Base-by-base conservation (phyloP, 495 filamentous ascomycete species). In the Pseudomonodictys pantanalensis region DNA sequence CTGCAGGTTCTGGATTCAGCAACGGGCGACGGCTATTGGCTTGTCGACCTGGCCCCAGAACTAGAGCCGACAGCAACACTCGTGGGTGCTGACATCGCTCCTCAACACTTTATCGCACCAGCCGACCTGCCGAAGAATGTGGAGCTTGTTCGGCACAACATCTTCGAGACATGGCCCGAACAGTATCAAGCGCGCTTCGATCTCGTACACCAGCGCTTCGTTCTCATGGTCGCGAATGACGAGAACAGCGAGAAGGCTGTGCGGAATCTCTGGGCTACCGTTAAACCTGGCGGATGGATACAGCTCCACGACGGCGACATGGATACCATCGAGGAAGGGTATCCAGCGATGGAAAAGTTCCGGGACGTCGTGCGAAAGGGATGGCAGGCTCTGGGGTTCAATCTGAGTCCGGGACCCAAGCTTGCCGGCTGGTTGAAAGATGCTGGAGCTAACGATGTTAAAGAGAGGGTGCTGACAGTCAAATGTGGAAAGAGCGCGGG, bases 1-100 rank as follows among this genome's bases (percentile, higher is more conserved):
- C 61, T 88, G 18, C 79, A 74, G 3, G 69, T 89, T 20, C 74
- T 89, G 1, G 86, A 89, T 56, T 87, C 86, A 5, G 56, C 56
- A 0, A 60, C 47, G 1, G 56, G 47, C 18, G 56, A 52, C 20
- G 56, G 56, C 26, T 20, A 52, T 8, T 60, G 56, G 56, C 46
- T 60, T 11, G 46, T 44, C 10, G 46, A 48, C 25, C 23, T 44
- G 25, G 35, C 25, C n/a, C 23, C 24, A 0, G 10, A 2, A 1
- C 17, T 45, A 10, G 8, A 25, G 23, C 35, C 41, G 3, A 48
- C 24, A 28, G 42, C 39, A 2, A 32, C 24, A 17, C 46, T 62
- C 11, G 20, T 56, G 9, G 59, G 59, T 7, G 43, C 46, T 0
- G 59, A 62, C 33, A 49, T 64, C 28, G 46, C 60, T 0, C 42